Base-by-base conservation (phyloP, 495 filamentous ascomycete genomes). In the Podospora fimiseda region DNA sequence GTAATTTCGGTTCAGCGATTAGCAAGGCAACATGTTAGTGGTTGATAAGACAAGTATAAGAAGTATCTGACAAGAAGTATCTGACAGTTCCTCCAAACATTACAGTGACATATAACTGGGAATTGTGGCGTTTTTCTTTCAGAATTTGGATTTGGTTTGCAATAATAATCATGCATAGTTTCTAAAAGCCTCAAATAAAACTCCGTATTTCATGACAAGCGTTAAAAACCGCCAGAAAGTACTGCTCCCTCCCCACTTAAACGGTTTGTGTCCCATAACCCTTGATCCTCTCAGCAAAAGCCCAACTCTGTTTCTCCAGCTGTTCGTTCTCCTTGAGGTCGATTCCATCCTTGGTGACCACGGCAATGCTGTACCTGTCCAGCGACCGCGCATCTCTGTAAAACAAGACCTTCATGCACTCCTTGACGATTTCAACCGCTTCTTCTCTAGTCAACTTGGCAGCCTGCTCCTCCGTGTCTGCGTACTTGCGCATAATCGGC, bases 321-420 rank as follows among this genome's bases (percentile, higher is more conserved):
- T 77, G 73, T 74, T 94, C 87, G 62, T 86, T 74, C 73, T 92
- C 81, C 70, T 81, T 83, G 63, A 96, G 61, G 58, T 96, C 88
- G 60, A 96, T 83, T 23, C 86, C 86, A 22, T 89, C 87, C 69
- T 86, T 82, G 40, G 89, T 91, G 46, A 98, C 79, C 22, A 96
- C 78, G 13, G 91, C 91, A 67, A 98, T 84, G 48, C 87, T 89
- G 70, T 96, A 98, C 66, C 83, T 78, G 70, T 96, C 89, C 67
- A 90, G 69, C 75, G 88, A 93, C 63, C 93, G 83, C 7, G 93
- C 93, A 75, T 98, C 93, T 56, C 93, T 80, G 75, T 98, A 98
- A 76, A 90, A 98, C 51, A 98, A 78, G 52, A 97, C 91, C 79
- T 97, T 97, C 87, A 98, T 89, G 68, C 89, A 94, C 70, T 95